These are phyloP conservation scores for Knoxdaviesia capensis DNA, from an alignment of 2,329 filamentous ascomycete genomes.

Conservation along the genomic window DNA sequence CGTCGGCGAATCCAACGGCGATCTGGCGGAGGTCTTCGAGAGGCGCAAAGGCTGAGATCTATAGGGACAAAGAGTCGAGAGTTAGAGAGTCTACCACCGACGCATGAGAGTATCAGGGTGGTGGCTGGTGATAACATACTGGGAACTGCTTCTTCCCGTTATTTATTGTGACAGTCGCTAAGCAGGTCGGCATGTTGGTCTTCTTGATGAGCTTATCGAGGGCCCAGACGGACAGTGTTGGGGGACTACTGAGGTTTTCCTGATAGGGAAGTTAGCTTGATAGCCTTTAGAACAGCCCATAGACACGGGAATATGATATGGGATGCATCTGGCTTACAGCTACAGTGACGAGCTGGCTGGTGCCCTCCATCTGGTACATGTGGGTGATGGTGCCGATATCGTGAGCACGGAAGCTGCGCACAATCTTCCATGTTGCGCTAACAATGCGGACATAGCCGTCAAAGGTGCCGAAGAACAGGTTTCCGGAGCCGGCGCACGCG, in stretches of 20 bases:
- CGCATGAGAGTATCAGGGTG: not conserved
- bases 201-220: conserved; percentile 89
- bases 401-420: conserved; percentile 73
- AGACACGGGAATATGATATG: no score
- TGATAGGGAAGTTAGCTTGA: conserved; percentile 11
- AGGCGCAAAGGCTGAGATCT: conserved; percentile 76
- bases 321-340: conserved; percentile 20
- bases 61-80: not conserved
- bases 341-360: conserved; percentile 67
- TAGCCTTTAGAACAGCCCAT: no score
- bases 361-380: conserved; percentile 80
- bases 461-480: conserved; percentile 69
- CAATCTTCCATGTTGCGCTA: conserved; percentile 68
- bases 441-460: conserved; percentile 79
- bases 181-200: conserved; percentile 69
- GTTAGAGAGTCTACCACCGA: not conserved
- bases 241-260: conserved; percentile 76
- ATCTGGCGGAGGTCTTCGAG: conserved; percentile 81
- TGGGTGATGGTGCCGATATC: conserved; percentile 66
- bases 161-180: conserved; percentile 68
- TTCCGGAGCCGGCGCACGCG: conserved; percentile 72
- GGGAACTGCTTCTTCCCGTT: conserved; percentile 88
- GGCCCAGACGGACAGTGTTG: conserved; percentile 91
- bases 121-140: conserved; percentile 21
- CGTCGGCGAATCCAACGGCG: conserved; percentile 89